Evolutionary conservation across 164 flowering plant species (phyloP).

Genomic region (Vitis labrusca): DNA sequence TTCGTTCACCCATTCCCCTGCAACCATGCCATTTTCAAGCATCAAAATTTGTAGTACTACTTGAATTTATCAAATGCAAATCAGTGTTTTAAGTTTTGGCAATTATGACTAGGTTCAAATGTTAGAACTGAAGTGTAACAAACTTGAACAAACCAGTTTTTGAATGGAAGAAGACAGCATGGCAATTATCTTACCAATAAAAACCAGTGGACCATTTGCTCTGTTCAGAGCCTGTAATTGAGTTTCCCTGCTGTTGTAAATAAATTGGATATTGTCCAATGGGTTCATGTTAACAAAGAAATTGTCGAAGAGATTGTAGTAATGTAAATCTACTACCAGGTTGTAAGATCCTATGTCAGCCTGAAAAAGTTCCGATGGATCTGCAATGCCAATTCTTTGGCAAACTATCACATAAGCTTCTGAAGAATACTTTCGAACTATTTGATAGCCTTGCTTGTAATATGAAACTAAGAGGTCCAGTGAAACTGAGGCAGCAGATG

Average conservation of each 20-base stretch:
- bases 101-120: neutral
- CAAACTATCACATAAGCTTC: constrained; percentile 75
- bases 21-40: constrained; percentile 13
- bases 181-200: constrained; percentile 56
- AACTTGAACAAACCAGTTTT: neutral
- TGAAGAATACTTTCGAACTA: constrained; percentile 67
- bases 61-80: too few species aligned
- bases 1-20: constrained; percentile 96
- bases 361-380: constrained; percentile 75
- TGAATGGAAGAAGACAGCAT: neutral
- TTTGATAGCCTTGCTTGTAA: constrained; percentile 73
- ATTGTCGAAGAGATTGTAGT: constrained; percentile 75
- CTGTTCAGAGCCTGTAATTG: constrained; percentile 59
- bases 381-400: constrained; percentile 89
- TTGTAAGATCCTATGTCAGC: constrained; percentile 62
- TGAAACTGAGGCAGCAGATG: constrained; percentile 63
- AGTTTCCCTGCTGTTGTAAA: constrained; percentile 60
- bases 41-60: neutral
- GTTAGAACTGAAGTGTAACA: neutral
- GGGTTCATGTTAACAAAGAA: constrained; percentile 60
- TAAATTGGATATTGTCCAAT: constrained; percentile 56
- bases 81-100: too few species aligned
- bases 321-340: constrained; percentile 82
- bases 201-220: constrained; percentile 78
- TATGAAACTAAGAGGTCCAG: constrained; percentile 59